Conservation (phyloP, 768 basidiomycete genomes). For the Phaffia tasmanica region DNA sequence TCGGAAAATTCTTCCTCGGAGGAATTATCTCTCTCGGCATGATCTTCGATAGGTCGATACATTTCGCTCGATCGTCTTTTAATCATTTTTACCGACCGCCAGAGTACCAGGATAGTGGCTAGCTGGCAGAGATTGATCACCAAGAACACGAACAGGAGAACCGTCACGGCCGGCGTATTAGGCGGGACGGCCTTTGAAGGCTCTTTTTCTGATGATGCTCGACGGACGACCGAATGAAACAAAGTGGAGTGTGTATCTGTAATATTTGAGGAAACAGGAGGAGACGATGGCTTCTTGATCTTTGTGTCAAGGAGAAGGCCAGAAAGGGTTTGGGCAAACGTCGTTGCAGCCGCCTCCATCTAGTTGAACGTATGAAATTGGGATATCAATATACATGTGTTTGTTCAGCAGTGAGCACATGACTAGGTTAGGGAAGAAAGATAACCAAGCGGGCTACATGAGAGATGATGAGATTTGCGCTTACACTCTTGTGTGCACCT, state of each 20-base stretch:
- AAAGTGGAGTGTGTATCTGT: background rate
- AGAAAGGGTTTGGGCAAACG: conserved; percentile 60
- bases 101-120: conserved; percentile 45
- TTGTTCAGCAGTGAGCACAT: background rate
- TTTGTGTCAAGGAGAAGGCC: conserved; percentile 53
- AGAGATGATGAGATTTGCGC: conserved; percentile 30
- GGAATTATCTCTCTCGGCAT: background rate
- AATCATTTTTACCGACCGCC: conserved; percentile 27
- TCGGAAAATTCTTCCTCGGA: background rate
- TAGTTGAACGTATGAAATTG: conserved; percentile 30
- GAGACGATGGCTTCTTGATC: conserved; percentile 31
- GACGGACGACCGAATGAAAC: conserved; percentile 21
- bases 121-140: conserved; percentile 51
- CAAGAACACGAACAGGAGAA: conserved; percentile 51
- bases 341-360: conserved; percentile 66
- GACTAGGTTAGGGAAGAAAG: background rate
- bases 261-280: background rate
- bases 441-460: background rate
- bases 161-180: conserved; percentile 40
- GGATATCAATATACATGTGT: background rate
- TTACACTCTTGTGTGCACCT: conserved; percentile 65
- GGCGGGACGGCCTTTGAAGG: conserved; percentile 34
- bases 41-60: background rate
- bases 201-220: conserved; percentile 56
- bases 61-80: too few species aligned